These are phyloP conservation scores for Lactarius hatsudake DNA, from an alignment of 768 basidiomycete species.

Conservation along the genomic window DNA sequence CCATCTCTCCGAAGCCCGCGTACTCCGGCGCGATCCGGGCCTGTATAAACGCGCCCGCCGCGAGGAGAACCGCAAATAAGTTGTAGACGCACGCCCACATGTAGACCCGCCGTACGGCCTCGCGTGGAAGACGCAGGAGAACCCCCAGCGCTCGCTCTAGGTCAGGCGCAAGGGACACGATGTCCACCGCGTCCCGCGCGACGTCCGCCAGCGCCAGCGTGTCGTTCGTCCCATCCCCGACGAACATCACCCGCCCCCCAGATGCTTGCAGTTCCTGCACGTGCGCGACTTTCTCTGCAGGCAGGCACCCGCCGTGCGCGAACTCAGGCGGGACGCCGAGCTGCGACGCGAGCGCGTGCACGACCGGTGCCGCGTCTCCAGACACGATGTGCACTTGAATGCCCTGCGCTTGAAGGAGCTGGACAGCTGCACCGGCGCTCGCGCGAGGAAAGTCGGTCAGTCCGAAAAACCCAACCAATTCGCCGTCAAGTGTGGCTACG, in stretches of 20 bases:
- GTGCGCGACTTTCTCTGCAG: slow-evolving; percentile 44
- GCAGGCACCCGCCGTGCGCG: slow-evolving; percentile 44
- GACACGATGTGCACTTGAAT: slow-evolving; percentile 47
- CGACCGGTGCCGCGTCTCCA: slow-evolving; percentile 48
- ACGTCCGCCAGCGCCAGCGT: slow-evolving; percentile 45
- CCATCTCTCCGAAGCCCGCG: slow-evolving; percentile 45
- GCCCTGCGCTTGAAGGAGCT: slow-evolving; percentile 35
- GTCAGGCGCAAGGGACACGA: slow-evolving; percentile 40
- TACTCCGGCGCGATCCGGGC: slow-evolving; percentile 40
- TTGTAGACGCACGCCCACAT: slow-evolving; percentile 44
- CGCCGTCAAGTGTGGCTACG: slow-evolving; percentile 35
- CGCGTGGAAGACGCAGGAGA: slow-evolving; percentile 38
- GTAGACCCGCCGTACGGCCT: slow-evolving; percentile 37
- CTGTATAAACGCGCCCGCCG: slow-evolving; percentile 47
- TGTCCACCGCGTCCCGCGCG: slow-evolving; percentile 46
- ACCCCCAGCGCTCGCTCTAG: slow-evolving; percentile 37
- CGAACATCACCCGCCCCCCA: slow-evolving; percentile 38
- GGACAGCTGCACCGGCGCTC: slow-evolving; percentile 39
- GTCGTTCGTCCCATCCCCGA: slow-evolving; percentile 56
- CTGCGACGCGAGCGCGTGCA: slow-evolving; percentile 38
- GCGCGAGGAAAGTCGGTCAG: slow-evolving; percentile 46
- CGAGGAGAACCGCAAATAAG: slow-evolving; percentile 45
- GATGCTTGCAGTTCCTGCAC: slow-evolving; percentile 32
- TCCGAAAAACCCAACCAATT: slow-evolving; percentile 37
- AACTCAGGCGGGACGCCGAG: slow-evolving; percentile 40